These are phyloP conservation scores for Streptanthus diversifolius DNA, from an alignment of 345 rosid species.

Conservation along the genomic window DNA sequence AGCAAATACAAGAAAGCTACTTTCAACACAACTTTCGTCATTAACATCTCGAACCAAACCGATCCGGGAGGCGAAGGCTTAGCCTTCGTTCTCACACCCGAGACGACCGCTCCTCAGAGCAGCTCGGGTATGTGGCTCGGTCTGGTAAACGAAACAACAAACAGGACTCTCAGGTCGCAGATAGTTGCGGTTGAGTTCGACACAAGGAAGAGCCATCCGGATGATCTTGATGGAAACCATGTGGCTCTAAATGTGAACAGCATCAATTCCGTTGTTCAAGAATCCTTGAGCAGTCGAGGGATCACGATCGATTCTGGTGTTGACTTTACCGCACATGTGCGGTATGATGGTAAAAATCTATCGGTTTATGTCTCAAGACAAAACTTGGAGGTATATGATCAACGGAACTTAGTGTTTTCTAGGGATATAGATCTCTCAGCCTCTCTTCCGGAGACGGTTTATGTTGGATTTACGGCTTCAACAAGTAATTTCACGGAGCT, in stretches of 20 bases:
- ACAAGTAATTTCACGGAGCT: constrained; percentile 41
- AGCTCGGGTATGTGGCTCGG: constrained; percentile 73
- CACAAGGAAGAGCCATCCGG: constrained; percentile 47
- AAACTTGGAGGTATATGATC: background rate
- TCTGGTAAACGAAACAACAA: constrained; percentile 40
- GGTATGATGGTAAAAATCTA: constrained; percentile 47
- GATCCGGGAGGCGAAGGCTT: constrained; percentile 64
- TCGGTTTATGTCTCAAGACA: constrained; percentile 42
- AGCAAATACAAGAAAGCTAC: constrained; percentile 24
- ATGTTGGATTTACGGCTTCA: constrained; percentile 65
- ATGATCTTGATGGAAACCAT: constrained; percentile 63
- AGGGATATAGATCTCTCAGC: constrained; percentile 43
- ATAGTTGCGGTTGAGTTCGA: constrained; percentile 71
- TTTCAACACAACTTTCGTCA: constrained; percentile 56
- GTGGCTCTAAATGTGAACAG: constrained; percentile 58
- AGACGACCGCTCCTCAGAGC: constrained; percentile 24
- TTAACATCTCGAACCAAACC: constrained; percentile 44
- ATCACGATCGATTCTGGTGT: constrained; percentile 22
- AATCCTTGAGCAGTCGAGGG: constrained; percentile 35
- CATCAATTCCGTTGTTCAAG: constrained; percentile 41
- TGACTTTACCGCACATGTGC: constrained; percentile 28
- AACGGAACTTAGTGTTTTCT: constrained; percentile 36
- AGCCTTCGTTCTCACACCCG: constrained; percentile 51
- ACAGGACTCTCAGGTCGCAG: constrained; percentile 25
- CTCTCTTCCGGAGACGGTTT: constrained; percentile 49